Base-by-base conservation (phyloP, 2,329 filamentous ascomycete genomes). In the Torrubiellomyces zombiae region DNA sequence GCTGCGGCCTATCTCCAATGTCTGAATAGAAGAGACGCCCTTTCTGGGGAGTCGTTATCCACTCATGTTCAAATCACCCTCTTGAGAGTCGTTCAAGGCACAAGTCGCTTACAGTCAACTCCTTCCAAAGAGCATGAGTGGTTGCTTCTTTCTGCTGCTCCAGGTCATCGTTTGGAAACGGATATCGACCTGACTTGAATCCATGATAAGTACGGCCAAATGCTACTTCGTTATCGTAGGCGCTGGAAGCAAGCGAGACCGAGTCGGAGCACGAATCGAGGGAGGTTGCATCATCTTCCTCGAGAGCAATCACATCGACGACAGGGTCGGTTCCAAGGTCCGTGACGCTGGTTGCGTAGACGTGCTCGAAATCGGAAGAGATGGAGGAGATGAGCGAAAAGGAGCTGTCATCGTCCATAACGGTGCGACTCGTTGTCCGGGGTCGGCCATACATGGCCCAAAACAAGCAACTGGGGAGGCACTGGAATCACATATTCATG, bases 131-230 rank as follows among this genome's bases (percentile, higher is more conserved):
- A 8, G 43, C 40, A 31, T 64, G 60, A 29, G 55, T 53, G 28
- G 53, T 44, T 20, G 61, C 52, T 29, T 63, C 55, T 7, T 57
- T 48, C 13, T 48, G 44, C 32, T 60, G 56, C 38, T 63, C 60
- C 7, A 38, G 34, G 16, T 51, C 45, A 32, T 62, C 56, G 28
- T 63, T 61, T 3, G 58, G 56, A 11, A 61, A 39, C 3, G 56
- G 55, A 28, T 60, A 62, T n/a, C 49, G 43, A 18, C 53, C 53
- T 18, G 51, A 41, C 23, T 48, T 46, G 33, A 51, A 61, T 16
- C 47, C 44, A 35, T 61, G 57, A 28, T 60, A 62, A n/a, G 41
- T 39, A 24, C 48, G 43, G 4, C 47, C 47, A 27, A 46, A 36
- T 16, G 40, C 39, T 20, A 44, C 37, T 28, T 53, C 49, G 28